Evolutionary conservation across 2,329 filamentous ascomycete species (phyloP).

Genomic region (Penicillium sp.): DNA sequence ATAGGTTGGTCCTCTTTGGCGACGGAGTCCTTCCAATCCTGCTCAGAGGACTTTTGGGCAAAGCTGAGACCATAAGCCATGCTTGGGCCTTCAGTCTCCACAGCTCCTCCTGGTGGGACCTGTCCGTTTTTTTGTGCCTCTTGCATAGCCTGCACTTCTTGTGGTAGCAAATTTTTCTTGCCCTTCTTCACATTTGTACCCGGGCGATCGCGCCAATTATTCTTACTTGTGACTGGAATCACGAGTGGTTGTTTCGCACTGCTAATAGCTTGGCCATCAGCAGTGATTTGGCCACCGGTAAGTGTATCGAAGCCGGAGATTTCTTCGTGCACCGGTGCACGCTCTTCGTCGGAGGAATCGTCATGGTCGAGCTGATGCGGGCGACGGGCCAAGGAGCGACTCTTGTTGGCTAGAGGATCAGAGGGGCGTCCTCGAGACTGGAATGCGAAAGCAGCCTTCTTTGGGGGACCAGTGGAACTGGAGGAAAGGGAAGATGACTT

Average conservation of each 20-base stretch:
- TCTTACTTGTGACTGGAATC: conserved; percentile 78
- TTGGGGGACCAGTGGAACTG: conserved; percentile 38
- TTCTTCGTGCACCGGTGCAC: conserved; percentile 47
- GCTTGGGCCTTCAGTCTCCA: conserved; percentile 59
- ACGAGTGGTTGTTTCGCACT: conserved; percentile 70
- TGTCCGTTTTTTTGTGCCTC: conserved; percentile 47
- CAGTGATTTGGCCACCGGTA: conserved; percentile 47
- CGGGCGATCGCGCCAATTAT: conserved; percentile 68
- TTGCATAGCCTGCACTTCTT: conserved; percentile 58
- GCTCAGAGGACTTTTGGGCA: conserved; percentile 38
- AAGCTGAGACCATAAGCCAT: conserved; percentile 62
- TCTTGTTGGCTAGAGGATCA: conserved; percentile 24
- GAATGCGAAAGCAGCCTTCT: conserved; percentile 44
- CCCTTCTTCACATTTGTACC: conserved; percentile 59
- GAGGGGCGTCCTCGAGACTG: conserved; percentile 34
- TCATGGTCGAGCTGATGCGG: conserved; percentile 45
- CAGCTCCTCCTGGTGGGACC: conserved; percentile 41
- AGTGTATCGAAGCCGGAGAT: conserved; percentile 62
- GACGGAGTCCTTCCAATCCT: conserved; percentile 17
- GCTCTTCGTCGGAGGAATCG: conserved; percentile 61
- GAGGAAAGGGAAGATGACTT: conserved; percentile 52
- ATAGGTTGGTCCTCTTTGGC: conserved; percentile 39
- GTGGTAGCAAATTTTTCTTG: conserved; percentile 66
- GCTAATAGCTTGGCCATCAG: conserved; percentile 44
- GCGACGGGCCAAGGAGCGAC: conserved; percentile 36